Evolutionary conservation across 768 basidiomycete genomes (phyloP), one percentile per base, ranked within the genome.

Genomic region (Tulasnella sp.): DNA sequence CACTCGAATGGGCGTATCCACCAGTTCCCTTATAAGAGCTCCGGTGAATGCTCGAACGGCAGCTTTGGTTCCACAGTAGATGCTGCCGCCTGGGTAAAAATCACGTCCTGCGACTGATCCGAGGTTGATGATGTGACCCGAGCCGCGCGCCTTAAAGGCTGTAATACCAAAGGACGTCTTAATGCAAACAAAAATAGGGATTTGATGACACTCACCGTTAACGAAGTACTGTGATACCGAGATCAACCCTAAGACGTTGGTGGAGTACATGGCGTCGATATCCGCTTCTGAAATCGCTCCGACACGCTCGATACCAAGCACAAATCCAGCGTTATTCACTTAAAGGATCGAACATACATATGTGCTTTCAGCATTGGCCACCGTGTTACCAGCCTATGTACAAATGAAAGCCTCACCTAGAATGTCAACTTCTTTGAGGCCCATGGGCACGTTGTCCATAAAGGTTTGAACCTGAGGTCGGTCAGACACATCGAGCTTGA

Each of bases 51-150:
- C 88, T 49, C 78, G 78, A 7, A 99, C 85, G 21, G 88, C 89
- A 64, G 81, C 78, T 66, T 92, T 92, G 12, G 92, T 93, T 3
- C 94, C 94, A 62, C 84, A 89, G 72, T 96, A 98, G 65, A 97
- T 87, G 63, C 84, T 79, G 7, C 93, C 96, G 27, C 92, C 93
- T 11, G 83, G 81, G 67, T 98, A 98, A 3, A 94, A 70, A 66
- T 92, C 92, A 8, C 78, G 74, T 50, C 87, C 92, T 11, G 96
- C 93, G 60, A 99, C 80, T 10, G 92, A 94, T 7, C 96, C 93
- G 51, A 99, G 75, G 71, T 96, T 94, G 73, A 99, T 97, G 65
- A 99, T 75, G 73, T 93, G 92, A 0, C 91, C 70, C 4, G 63
- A 73, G 66, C 84, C 80, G 68, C 78, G 83, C 55, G 73, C 76